Conservation (phyloP, 2,329 filamentous ascomycete species). For the Penicillium griseofulvum region DNA sequence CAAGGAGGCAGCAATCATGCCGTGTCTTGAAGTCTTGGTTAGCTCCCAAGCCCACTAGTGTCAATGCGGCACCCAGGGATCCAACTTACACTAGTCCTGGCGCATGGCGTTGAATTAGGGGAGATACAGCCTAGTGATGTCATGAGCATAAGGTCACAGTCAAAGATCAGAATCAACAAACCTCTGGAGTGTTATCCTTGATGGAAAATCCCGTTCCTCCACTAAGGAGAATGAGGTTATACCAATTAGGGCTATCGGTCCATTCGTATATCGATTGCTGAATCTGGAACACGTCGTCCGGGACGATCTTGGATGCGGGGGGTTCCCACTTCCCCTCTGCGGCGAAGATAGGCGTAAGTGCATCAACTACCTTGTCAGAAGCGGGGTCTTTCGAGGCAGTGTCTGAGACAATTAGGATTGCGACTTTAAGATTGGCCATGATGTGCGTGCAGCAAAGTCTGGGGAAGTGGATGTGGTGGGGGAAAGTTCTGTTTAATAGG, state of each 20-base stretch:
- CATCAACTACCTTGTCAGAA: slow-evolving; percentile 69
- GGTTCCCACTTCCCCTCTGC: slow-evolving; percentile 72
- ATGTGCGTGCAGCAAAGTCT: slow-evolving; percentile 9
- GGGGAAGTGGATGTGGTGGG: slow-evolving; percentile 12
- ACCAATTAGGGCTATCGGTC: slow-evolving; percentile 63
- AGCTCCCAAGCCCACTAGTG: slow-evolving; percentile 2
- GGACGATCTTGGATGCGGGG: slow-evolving; percentile 68
- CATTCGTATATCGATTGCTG: slow-evolving; percentile 69
- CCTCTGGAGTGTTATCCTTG: slow-evolving; percentile 85
- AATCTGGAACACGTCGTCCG: slow-evolving; percentile 72
- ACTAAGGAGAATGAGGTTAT: slow-evolving; percentile 80
- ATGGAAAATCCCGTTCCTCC: slow-evolving; percentile 91
- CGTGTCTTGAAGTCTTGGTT: slow-evolving; percentile 58
- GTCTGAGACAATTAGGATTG: slow-evolving; percentile 84
- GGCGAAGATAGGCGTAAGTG: slow-evolving; percentile 67
- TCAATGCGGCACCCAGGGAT: neutral
- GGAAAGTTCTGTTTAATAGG: slow-evolving; percentile 5
- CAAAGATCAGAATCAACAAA: slow-evolving; percentile 40
- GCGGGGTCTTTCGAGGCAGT: slow-evolving; percentile 78
- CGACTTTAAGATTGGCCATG: slow-evolving; percentile 59
- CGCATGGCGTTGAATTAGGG: slow-evolving; percentile 79
- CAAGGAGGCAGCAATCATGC: slow-evolving; percentile 83
- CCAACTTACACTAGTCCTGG: slow-evolving; percentile 71
- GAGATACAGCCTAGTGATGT: slow-evolving; percentile 64
- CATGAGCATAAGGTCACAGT: slow-evolving; percentile 14